Evolutionary conservation across 768 basidiomycete genomes (phyloP).

Genomic region (Hortiboletus campestris): DNA sequence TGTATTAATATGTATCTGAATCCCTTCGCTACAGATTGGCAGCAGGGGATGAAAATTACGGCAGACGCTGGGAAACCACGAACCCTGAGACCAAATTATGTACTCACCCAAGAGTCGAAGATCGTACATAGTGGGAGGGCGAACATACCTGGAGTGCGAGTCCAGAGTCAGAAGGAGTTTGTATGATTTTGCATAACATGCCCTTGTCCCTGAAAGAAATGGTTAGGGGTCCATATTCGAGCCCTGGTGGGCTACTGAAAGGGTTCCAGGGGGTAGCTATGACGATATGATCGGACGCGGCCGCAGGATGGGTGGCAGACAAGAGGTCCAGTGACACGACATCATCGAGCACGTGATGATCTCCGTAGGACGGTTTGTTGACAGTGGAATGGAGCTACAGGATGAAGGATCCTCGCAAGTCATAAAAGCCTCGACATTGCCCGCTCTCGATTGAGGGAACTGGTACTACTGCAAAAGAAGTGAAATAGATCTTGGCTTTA

Average conservation of each 20-base stretch:
- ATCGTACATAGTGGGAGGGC: too few relatives aligned
- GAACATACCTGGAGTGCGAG: too few relatives aligned
- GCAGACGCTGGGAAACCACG: neutral
- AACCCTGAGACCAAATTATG: neutral
- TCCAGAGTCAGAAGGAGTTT: neutral
- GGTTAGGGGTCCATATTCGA: neutral
- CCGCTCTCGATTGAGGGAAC: neutral
- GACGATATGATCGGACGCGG: conserved; percentile 1
- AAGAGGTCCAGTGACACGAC: neutral
- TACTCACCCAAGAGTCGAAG: too few relatives aligned
- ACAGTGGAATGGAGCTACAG: neutral
- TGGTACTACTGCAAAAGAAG: neutral
- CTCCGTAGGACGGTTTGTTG: too few relatives aligned
- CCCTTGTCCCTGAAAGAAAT: neutral
- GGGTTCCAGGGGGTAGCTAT: conserved; percentile 5
- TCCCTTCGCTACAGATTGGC: neutral
- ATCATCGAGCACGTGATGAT: conserved; percentile 4
- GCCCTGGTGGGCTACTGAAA: neutral
- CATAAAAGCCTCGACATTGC: conserved; percentile 3
- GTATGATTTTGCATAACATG: neutral
- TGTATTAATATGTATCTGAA: too few relatives aligned
- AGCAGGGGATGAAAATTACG: neutral
- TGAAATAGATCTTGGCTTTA: neutral
- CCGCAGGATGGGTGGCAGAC: neutral
- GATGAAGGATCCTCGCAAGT: conserved; percentile 1